phyloP scores from a whole-genome alignment of 345 rosid genomes.

The Pseudoturritis turrita region DNA sequence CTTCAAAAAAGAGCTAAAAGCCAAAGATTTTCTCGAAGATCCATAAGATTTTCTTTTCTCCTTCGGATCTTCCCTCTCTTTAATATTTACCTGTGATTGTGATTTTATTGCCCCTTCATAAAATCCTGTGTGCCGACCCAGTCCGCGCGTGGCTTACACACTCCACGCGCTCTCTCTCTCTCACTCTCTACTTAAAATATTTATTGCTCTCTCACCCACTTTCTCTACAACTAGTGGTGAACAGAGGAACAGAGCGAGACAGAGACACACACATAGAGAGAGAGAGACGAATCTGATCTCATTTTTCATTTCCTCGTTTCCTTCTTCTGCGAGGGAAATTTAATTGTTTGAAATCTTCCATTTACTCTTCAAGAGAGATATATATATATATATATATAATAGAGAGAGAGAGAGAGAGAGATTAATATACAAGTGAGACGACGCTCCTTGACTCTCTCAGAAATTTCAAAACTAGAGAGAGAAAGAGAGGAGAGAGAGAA shows the following conservation, averaged over 20 bases:
- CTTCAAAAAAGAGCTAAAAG: background rate
- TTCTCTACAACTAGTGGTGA: constrained; percentile 25
- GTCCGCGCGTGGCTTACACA: constrained; percentile 7
- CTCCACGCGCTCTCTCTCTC: background rate
- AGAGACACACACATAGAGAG: background rate
- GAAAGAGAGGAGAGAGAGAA: constrained; percentile 2
- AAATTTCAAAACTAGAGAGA: constrained; percentile 7
- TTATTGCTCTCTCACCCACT: constrained; percentile 30
- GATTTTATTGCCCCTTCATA: constrained; percentile 16
- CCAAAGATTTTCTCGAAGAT: constrained; percentile 35
- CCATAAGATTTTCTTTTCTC: constrained; percentile 33
- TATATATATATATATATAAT: too few relatives aligned
- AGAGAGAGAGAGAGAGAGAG: background rate
- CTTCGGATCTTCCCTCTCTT: constrained; percentile 19
- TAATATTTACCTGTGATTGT: background rate
- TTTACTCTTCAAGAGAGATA: constrained; percentile 15
- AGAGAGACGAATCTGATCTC: constrained; percentile 7
- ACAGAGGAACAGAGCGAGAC: constrained; percentile 26
- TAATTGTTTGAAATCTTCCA: constrained; percentile 2
- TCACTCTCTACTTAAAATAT: background rate
- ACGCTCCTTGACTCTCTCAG: background rate
- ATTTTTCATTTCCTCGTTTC: constrained; percentile 25
- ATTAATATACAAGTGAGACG: constrained; percentile 1
- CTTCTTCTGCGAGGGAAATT: constrained; percentile 31
- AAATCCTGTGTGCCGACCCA: constrained; percentile 12